These are phyloP conservation scores for Coniochaeta hoffmannii DNA, from an alignment of 2,329 filamentous ascomycete genomes.

Conservation along the genomic window DNA sequence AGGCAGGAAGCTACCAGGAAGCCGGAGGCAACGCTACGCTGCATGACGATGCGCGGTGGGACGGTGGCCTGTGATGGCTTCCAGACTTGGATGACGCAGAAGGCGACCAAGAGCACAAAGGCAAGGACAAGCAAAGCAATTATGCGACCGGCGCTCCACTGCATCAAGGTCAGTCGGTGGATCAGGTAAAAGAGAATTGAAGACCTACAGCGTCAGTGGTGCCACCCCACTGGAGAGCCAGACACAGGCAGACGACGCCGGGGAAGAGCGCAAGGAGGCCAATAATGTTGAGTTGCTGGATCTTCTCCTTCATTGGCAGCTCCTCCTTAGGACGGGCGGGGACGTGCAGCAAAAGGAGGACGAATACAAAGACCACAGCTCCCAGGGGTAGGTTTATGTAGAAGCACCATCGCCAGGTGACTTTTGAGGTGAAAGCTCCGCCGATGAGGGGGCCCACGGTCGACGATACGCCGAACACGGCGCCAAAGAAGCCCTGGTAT, in stretches of 20 bases:
- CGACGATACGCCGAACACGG: conserved; percentile 26
- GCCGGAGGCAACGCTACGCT: conserved; percentile 30
- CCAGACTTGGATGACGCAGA: conserved; percentile 28
- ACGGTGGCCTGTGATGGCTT: conserved; percentile 29
- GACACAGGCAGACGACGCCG: conserved; percentile 21
- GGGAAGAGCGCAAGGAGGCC: conserved; percentile 21
- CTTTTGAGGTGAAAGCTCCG: conserved; percentile 27
- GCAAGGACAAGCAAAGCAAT: conserved; percentile 35
- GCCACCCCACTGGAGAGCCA: conserved; percentile 28
- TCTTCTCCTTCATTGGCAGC: conserved; percentile 16
- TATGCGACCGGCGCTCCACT: conserved; percentile 23
- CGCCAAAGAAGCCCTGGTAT: conserved; percentile 26
- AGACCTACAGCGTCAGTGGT: conserved; percentile 20
- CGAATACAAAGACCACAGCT: conserved; percentile 18
- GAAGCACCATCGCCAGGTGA: conserved; percentile 31
- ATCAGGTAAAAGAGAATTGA: not conserved
- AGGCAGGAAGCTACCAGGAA: conserved; percentile 24
- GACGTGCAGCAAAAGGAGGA: conserved; percentile 20
- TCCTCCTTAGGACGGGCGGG: conserved; percentile 14
- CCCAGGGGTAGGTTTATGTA: conserved; percentile 33
- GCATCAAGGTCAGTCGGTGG: not conserved
- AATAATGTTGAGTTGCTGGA: conserved; percentile 20
- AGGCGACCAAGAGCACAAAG: conserved; percentile 30
- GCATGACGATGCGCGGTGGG: conserved; percentile 30
- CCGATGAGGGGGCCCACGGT: conserved; percentile 28